Conservation (phyloP, 768 basidiomycete species). For the Pilatotrama ljubarskyi region DNA sequence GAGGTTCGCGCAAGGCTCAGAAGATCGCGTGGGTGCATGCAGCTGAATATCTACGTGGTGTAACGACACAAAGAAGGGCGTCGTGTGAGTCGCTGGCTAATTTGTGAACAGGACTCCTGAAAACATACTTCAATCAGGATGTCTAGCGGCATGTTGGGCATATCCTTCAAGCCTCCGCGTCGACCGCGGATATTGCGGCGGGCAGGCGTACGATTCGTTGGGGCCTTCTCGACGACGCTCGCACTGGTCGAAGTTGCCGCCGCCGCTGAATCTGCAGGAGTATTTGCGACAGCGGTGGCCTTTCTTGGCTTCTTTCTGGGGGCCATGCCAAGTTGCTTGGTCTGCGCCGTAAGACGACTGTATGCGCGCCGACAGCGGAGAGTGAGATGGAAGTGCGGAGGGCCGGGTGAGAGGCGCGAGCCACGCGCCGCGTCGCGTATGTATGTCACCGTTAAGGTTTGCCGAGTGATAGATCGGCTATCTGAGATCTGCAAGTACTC, state of each 20-base stretch:
- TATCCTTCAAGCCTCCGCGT: slow-evolving; percentile 11
- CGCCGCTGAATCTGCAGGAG: neutral
- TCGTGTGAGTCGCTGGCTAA: neutral
- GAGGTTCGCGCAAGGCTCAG: slow-evolving; percentile 13
- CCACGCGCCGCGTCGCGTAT: neutral
- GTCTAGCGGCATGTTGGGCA: slow-evolving; percentile 15
- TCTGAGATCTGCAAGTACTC: too few relatives aligned
- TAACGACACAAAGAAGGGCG: neutral
- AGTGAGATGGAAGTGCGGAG: too few relatives aligned
- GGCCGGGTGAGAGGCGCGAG: neutral
- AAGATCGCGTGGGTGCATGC: slow-evolving; percentile 8
- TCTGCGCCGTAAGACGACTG: neutral
- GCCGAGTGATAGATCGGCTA: too few relatives aligned
- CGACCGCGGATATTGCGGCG: slow-evolving; percentile 4
- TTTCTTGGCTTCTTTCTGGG: neutral
- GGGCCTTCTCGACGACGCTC: neutral
- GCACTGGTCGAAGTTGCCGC: neutral
- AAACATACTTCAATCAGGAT: slow-evolving; percentile 9
- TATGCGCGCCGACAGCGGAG: neutral
- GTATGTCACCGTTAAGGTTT: too few relatives aligned
- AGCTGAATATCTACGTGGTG: neutral
- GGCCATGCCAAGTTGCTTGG: neutral
- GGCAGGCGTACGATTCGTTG: neutral
- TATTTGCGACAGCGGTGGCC: neutral
- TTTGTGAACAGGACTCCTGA: neutral